Conservation (phyloP, 129 eudicot genomes). For the Chrysanthemum seticuspe region DNA sequence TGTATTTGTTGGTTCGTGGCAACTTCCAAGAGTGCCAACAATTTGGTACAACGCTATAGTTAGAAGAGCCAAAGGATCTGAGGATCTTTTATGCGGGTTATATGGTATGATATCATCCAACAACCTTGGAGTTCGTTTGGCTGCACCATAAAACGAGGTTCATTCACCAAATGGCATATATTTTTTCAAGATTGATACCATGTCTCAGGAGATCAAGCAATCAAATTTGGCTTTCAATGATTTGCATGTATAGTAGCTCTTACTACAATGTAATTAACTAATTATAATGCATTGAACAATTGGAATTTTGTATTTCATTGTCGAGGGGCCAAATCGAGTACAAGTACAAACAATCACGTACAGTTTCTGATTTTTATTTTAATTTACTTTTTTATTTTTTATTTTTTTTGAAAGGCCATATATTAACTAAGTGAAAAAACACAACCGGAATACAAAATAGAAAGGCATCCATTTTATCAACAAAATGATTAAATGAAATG, state of each 20-base stretch:
- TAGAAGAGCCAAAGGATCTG: conserved; percentile 34
- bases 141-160: conserved; percentile 32
- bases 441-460: too few species aligned
- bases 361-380: too few species aligned
- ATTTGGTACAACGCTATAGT: conserved; percentile 34
- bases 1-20: conserved; percentile 18
- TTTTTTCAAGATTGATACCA: conserved; percentile 38
- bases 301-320: neutral
- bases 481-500: too few species aligned
- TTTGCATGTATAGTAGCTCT: conserved; percentile 24
- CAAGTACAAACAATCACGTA: neutral
- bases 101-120: conserved; percentile 21
- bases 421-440: too few species aligned
- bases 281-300: conserved; percentile 24
- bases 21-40: conserved; percentile 32
- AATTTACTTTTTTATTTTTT: too few species aligned
- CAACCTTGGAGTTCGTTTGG: conserved; percentile 36
- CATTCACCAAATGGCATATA: conserved; percentile 18
- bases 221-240: conserved; percentile 23
- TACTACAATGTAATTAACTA: conserved; percentile 16
- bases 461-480: too few species aligned
- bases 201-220: conserved; percentile 30
- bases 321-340: neutral
- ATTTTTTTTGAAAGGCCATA: too few species aligned
- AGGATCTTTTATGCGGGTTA: conserved; percentile 30